A percentile compares a stretch with the other conserved stretches of the same genome.
These are phyloP conservation scores for Fennellomyces sp. DNA, from an alignment of 371 early-diverging fungal species.

Conservation along the genomic window DNA sequence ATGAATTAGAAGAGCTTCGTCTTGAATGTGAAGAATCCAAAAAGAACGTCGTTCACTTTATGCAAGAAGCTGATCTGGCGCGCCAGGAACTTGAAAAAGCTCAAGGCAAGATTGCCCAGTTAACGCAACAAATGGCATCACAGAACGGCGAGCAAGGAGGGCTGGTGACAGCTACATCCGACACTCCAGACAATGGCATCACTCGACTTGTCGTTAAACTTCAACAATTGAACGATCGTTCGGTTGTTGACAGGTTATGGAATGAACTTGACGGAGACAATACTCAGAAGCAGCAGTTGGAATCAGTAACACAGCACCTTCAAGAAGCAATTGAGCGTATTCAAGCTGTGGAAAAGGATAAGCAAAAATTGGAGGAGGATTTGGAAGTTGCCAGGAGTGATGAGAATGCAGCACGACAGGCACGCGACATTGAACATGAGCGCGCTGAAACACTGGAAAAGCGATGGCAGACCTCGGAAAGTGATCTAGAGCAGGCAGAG, in stretches of 20 bases:
- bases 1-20: conserved; percentile 42
- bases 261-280: neutral
- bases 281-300: neutral
- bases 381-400: neutral
- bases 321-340: neutral
- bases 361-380: neutral
- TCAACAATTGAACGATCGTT: neutral
- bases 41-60: conserved; percentile 44
- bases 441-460: conserved; percentile 29
- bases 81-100: conserved; percentile 29
- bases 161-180: neutral
- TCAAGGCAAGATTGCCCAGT: conserved; percentile 17
- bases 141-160: neutral
- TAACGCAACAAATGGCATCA: conserved; percentile 6
- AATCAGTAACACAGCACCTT: neutral
- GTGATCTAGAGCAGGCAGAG: conserved; percentile 37
- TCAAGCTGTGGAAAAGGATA: neutral
- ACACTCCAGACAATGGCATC: neutral
- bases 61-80: conserved; percentile 35
- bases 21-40: conserved; percentile 42
- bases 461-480: conserved; percentile 32
- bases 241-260: neutral
- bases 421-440: conserved; percentile 20
- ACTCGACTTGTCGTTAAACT: neutral
- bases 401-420: neutral